Evolutionary conservation across 257 asterid genomes (phyloP).

Genomic region (Fraxinus cuspidata): DNA sequence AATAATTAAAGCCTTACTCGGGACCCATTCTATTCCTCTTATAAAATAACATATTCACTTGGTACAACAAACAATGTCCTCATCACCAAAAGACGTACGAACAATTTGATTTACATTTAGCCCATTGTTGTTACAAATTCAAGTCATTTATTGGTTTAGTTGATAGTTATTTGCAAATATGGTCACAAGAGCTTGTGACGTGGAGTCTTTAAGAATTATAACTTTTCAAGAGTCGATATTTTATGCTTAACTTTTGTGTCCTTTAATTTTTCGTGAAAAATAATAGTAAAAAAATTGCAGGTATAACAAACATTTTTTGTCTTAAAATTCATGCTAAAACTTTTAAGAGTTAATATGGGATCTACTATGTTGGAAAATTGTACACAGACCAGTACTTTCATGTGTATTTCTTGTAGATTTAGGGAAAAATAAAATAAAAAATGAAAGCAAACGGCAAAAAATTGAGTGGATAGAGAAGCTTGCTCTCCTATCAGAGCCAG

Average conservation of each 20-base stretch:
- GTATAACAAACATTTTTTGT: too few relatives aligned
- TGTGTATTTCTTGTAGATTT: background rate
- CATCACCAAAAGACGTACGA: background rate
- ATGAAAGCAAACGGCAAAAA: background rate
- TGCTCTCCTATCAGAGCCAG: constrained; percentile 77
- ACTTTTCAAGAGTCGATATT: background rate
- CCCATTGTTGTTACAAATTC: too few relatives aligned
- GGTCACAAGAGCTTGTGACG: background rate
- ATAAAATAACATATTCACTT: background rate
- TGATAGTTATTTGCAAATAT: background rate
- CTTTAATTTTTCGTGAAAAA: too few relatives aligned
- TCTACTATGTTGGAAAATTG: too few relatives aligned
- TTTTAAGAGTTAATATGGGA: too few relatives aligned
- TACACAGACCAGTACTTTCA: too few relatives aligned
- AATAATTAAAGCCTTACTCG: background rate
- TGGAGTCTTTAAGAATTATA: background rate
- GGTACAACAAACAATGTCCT: background rate
- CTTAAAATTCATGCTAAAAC: too few relatives aligned
- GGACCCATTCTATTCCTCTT: background rate
- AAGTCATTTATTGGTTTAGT: too few relatives aligned
- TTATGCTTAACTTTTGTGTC: background rate
- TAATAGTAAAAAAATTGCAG: too few relatives aligned
- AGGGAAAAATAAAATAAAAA: background rate
- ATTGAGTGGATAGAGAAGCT: background rate
- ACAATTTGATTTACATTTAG: too few relatives aligned